These are phyloP conservation scores for Iris pallida DNA, from an alignment of 116 monocot genomes.

Conservation along the genomic window DNA sequence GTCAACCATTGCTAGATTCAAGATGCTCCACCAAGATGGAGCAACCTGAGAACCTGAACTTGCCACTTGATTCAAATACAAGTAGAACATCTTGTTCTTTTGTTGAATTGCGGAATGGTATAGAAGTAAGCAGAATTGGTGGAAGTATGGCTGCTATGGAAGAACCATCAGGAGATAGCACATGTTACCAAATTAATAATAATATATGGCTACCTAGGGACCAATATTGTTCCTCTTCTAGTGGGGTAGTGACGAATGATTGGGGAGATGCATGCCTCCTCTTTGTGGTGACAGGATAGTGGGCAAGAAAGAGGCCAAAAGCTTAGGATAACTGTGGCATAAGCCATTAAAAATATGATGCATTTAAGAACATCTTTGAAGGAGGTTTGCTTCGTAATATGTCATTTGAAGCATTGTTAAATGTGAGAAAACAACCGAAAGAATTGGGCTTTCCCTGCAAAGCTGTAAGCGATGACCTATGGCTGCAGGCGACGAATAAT, in stretches of 20 bases:
- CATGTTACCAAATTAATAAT: slow-evolving; percentile 38
- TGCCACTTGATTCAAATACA: slow-evolving; percentile 27
- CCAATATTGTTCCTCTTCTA: slow-evolving; percentile 29
- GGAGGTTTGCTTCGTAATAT: slow-evolving; percentile 92
- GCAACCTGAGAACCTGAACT: slow-evolving; percentile 7
- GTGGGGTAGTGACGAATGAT: slow-evolving; percentile 31
- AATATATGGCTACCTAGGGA: slow-evolving; percentile 52
- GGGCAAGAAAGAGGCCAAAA: slow-evolving; percentile 54
- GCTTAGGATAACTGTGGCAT: slow-evolving; percentile 34
- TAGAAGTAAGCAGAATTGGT: slow-evolving; percentile 27
- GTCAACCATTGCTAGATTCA: slow-evolving; percentile 25
- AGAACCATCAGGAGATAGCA: slow-evolving; percentile 64
- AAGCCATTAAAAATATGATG: slow-evolving; percentile 59
- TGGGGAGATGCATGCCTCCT: slow-evolving; percentile 48
- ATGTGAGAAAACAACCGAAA: slow-evolving; percentile 86
- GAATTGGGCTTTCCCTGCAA: slow-evolving; percentile 98
- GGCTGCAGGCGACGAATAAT: slow-evolving; percentile 72
- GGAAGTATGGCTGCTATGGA: slow-evolving; percentile 36
- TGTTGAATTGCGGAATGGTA: slow-evolving; percentile 26
- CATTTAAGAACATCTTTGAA: slow-evolving; percentile 87
- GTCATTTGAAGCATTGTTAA: slow-evolving; percentile 86
- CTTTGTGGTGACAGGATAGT: slow-evolving; percentile 79
- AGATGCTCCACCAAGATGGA: slow-evolving; percentile 30
- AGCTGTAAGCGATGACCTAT: slow-evolving; percentile 96
- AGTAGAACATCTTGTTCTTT: slow-evolving; percentile 37